A percentile compares a stretch with the other conserved stretches of the same genome.
Evolutionary conservation across 129 eudicot species (phyloP).

Genomic region (Arctium lappa): DNA sequence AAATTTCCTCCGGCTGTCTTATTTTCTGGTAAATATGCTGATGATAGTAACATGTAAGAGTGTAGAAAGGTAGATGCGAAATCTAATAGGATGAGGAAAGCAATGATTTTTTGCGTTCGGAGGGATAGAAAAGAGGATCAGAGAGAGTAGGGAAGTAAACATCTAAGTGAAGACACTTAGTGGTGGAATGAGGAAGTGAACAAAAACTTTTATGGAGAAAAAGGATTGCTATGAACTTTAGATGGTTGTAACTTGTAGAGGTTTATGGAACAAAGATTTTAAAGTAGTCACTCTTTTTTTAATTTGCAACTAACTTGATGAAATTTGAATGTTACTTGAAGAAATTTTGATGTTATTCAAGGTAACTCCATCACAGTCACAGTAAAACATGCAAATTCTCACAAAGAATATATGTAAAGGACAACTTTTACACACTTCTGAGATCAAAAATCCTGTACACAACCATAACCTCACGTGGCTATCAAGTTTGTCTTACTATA

Average conservation of each 20-base stretch:
- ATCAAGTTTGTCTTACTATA: conserved; percentile 1
- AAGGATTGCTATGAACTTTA: background rate
- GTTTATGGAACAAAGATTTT: background rate
- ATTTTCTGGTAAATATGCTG: background rate
- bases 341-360: background rate
- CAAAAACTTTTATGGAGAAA: background rate
- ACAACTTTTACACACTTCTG: background rate
- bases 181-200: background rate
- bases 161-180: background rate
- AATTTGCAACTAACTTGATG: background rate
- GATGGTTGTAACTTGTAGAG: background rate
- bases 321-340: background rate
- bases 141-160: background rate
- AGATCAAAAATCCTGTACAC: background rate
- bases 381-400: background rate
- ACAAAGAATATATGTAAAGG: background rate
- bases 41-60: background rate
- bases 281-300: background rate
- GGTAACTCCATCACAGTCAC: background rate
- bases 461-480: background rate
- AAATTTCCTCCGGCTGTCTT: background rate
- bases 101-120: background rate
- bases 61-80: background rate
- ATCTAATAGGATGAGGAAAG: background rate
- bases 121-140: background rate